A percentile compares a stretch with the other conserved stretches of the same genome.
These are phyloP conservation scores for Neofusicoccum ribis DNA, from an alignment of 2,329 filamentous ascomycete genomes.

Conservation along the genomic window DNA sequence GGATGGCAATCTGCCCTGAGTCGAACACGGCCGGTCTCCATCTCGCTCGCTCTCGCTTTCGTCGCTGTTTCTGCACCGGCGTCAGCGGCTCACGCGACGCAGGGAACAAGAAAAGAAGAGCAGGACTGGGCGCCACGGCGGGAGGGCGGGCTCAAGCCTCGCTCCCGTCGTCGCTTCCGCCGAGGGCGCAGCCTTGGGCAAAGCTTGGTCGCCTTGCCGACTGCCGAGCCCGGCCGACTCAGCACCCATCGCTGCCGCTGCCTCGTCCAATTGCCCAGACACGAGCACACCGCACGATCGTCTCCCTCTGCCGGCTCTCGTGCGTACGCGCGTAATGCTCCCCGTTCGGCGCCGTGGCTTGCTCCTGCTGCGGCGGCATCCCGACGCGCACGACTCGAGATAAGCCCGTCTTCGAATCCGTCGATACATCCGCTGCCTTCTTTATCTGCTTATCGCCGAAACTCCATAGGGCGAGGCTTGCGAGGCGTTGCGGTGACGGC, in stretches of 20 bases:
- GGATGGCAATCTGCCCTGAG: neutral
- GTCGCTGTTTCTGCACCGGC: constrained; percentile 1
- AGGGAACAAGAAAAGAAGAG: neutral
- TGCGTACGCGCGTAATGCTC: neutral
- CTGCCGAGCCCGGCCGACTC: neutral
- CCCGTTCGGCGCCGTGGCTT: no score
- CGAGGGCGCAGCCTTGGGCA: neutral
- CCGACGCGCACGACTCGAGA: neutral
- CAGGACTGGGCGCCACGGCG: neutral
- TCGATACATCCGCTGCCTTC: neutral
- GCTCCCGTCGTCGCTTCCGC: neutral
- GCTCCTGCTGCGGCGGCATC: no score
- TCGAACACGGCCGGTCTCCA: neutral
- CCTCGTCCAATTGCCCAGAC: neutral
- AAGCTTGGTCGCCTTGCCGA: neutral
- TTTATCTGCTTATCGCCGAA: neutral
- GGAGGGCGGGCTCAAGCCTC: constrained; percentile 11
- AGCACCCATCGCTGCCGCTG: neutral
- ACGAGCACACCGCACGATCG: neutral
- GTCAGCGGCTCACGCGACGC: neutral
- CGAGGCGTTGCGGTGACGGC: neutral
- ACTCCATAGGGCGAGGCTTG: neutral
- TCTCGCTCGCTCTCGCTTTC: neutral
- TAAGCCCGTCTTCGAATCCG: neutral
- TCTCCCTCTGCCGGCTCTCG: no score